Evolutionary conservation across 2,329 filamentous ascomycete genomes (phyloP), one percentile per base, ranked within the genome.

Genomic region (Helminthosporium solani): DNA sequence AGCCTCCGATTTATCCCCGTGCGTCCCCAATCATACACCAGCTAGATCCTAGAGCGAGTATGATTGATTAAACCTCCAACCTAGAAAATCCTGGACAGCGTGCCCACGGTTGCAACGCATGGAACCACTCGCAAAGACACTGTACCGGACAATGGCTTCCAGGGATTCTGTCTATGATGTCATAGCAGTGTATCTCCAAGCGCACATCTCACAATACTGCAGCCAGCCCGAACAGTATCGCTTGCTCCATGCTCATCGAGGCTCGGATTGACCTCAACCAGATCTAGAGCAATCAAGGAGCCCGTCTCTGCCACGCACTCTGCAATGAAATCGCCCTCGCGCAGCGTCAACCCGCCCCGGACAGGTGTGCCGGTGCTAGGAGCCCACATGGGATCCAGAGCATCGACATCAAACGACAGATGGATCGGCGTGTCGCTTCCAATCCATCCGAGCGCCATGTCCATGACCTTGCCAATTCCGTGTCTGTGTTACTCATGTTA

Each of bases 371-470:
- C 94, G 0, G 94, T 99, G 71, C 88, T 94, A 19, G 94, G 94
- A 31, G 94, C 94, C 87, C 90, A 96, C 80, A 90, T 86, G 21
- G 94, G 94, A 71, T 99, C 94, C 49, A 97, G 80, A 19, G 91
- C 94, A 70, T 99, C 94, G 57, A 99, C 90, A 68, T 99, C 94
- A 63, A 99, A 97, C 30, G 90, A 95, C 49, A 99, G 82, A 72
- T 99, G 94, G 66, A 99, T 96, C 33, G 94, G 94, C 0, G 91
- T 96, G 69, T 97, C 94, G 64, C 78, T 83, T 59, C 94, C 94
- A 57, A 97, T 95, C 76, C 96, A 91, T 25, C 86, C 92, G 42
- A 99, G 80, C n/a, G 92, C 92, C 92, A 96, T 95, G 65, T 97
- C 94, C 75, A 99, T 90, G 54, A 99, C 90, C 56, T 86, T 87